Conservation (phyloP, 2,329 filamentous ascomycete species). For the Trichoderma sp. region DNA sequence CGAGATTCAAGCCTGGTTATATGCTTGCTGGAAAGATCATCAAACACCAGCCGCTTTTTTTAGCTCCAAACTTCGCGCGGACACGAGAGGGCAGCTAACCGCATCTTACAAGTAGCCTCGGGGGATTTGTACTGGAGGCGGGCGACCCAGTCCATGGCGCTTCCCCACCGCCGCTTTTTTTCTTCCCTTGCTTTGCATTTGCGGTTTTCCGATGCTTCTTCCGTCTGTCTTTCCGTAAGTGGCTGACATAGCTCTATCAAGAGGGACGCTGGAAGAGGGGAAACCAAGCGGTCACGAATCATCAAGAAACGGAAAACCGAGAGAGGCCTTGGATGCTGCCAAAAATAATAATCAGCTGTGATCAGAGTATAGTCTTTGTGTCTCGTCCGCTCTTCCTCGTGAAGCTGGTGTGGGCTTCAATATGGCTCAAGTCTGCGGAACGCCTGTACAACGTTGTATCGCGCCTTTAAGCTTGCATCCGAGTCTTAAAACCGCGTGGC, state of each 20-base stretch:
- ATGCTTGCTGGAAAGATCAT: background rate
- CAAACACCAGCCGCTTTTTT: conserved; percentile 2
- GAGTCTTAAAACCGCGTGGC: conserved; percentile 17
- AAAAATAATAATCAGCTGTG: background rate
- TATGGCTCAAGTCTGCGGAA: background rate
- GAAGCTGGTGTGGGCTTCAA: background rate
- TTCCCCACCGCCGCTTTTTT: conserved; percentile 7
- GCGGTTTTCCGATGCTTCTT: conserved; percentile 5
- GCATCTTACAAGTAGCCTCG: background rate
- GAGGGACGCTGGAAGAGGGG: background rate
- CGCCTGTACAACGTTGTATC: conserved; percentile 21
- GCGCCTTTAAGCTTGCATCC: conserved; percentile 23
- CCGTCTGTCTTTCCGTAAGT: background rate
- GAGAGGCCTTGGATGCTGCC: background rate
- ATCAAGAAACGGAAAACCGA: background rate
- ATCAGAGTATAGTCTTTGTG: background rate
- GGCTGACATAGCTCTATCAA: background rate
- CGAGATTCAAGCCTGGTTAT: background rate
- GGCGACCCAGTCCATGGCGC: background rate
- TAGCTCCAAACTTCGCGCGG: conserved; percentile 4
- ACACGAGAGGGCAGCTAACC: conserved; percentile 17
- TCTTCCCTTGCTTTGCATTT: background rate
- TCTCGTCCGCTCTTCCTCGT: background rate
- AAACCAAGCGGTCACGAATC: background rate
- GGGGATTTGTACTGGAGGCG: conserved; percentile 17